A percentile compares a stretch with the other conserved stretches of the same genome.
Conservation (phyloP, 2,329 filamentous ascomycete genomes). For the Parasarocladium wereldwijsianum region DNA sequence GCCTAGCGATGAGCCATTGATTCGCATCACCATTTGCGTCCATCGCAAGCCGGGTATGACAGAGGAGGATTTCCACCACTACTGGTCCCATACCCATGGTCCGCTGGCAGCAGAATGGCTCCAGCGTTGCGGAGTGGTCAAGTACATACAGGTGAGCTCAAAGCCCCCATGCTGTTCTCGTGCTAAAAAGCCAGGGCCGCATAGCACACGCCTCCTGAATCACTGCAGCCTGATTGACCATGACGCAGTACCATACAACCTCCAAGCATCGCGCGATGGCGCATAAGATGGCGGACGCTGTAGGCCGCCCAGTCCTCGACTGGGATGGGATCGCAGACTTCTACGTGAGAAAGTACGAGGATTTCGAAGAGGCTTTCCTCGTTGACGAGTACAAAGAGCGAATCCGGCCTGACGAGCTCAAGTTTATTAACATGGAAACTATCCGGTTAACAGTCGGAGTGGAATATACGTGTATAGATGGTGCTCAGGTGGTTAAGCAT, state of each 20-base stretch:
- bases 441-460: constrained; percentile 2
- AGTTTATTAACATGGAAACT: constrained; percentile 2
- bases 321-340: constrained; percentile 4
- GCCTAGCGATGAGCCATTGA: constrained; percentile 1
- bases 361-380: constrained; percentile 3
- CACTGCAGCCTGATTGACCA: no score
- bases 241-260: constrained; percentile 2
- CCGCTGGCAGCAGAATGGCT: constrained; percentile 3
- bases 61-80: constrained; percentile 1
- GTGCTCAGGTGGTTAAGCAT: background rate
- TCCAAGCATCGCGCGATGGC: background rate
- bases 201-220: no score
- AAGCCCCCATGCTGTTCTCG: no score
- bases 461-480: constrained; percentile 1
- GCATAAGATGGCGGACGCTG: constrained; percentile 2
- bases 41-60: background rate
- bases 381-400: constrained; percentile 2
- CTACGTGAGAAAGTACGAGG: constrained; percentile 2
- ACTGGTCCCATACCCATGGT: constrained; percentile 3
- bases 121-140: constrained; percentile 2
- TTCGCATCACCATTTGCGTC: constrained; percentile 2
- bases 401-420: constrained; percentile 2
- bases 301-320: constrained; percentile 1
- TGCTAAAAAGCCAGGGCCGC: no score
- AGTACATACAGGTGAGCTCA: constrained; percentile 3